Evolutionary conservation across 345 rosid species (phyloP), one percentile per base, ranked within the genome.

Genomic region (Conringia planisiliqua): DNA sequence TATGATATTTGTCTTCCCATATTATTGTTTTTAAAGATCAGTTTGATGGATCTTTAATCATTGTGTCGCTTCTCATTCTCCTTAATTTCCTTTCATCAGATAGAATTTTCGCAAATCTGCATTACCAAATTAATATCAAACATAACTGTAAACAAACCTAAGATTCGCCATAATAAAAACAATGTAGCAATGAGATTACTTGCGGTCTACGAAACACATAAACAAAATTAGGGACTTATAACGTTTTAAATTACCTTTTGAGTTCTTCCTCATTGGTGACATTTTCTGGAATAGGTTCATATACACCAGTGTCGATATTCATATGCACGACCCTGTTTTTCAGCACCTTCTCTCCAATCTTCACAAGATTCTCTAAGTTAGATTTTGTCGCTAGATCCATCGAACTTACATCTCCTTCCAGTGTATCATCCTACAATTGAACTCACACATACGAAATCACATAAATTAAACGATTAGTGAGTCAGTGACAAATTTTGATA

Each of bases 211-310:
- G 73, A 63, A 26, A 52, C 33, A 1, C 4, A 30, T 51, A 12
- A 51, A 2, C 13, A 30, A 29, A 30, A 56, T n/a, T n/a, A n/a
- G 39, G 39, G n/a, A 8, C 22, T 30, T 30, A 2, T 16, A 4
- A 13, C 29, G 17, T 22, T 27, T 7, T 14, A 13, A 9, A 57
- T 33, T 18, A 58, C 62, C 62, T 58, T 35, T 58, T 33, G 43
- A 58, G 87, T 14, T 88, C 85, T 73, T 88, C 80, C 33, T 80
- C 85, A 11, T 90, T 81, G 40, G 90, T 86, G 54, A 73, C 67
- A 51, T 79, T 86, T 61, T 78, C 72, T 56, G 79, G 52, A 32
- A 83, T 24, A 1, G 84, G 86, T 82, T 88, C 90, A 29, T 78
- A 84, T 0, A 32, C 44, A 18, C 94, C 97, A 14, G 86, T 82